Evolutionary conservation across 2,329 filamentous ascomycete species (phyloP).

Genomic region (Clarireedia sp.): DNA sequence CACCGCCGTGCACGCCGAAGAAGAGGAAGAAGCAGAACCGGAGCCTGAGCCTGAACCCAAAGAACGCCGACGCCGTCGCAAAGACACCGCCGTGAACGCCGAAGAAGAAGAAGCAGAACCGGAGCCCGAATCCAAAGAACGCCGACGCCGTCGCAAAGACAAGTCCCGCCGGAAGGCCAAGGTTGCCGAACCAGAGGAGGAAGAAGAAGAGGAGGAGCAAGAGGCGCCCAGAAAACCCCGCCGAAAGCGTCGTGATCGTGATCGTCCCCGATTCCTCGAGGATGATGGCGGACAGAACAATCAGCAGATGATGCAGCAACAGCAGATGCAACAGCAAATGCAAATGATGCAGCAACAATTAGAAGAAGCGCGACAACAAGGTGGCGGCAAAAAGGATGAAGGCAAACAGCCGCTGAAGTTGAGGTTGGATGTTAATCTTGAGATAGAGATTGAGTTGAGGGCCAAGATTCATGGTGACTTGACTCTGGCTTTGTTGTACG

Average conservation of each 20-base stretch:
- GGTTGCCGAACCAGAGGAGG: conserved; percentile 5
- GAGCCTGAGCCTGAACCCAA: not conserved
- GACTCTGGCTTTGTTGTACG: conserved; percentile 43
- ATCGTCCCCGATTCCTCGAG: conserved; percentile 9
- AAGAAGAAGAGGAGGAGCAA: not conserved
- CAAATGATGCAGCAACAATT: conserved; percentile 8
- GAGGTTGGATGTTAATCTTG: conserved; percentile 66
- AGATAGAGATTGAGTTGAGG: conserved; percentile 73
- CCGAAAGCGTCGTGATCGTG: conserved; percentile 7
- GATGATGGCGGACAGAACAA: conserved; percentile 3
- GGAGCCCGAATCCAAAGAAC: conserved; percentile 2
- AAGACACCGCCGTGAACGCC: not conserved
- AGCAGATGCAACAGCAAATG: conserved; percentile 7
- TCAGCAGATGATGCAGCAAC: conserved; percentile 7
- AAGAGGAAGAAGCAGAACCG: not conserved
- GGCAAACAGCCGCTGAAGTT: conserved; percentile 56
- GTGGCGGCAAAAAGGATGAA: conserved; percentile 11
- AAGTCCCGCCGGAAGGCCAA: not conserved
- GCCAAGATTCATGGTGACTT: conserved; percentile 76
- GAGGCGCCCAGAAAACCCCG: conserved; percentile 4
- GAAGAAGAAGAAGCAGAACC: conserved; percentile 2
- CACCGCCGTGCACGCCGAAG: not conserved
- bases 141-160: not conserved
- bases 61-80: conserved; percentile 1
- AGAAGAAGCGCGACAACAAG: not conserved